These are phyloP conservation scores for Massospora cicadina DNA, from an alignment of 371 early-diverging fungal genomes.

Conservation along the genomic window DNA sequence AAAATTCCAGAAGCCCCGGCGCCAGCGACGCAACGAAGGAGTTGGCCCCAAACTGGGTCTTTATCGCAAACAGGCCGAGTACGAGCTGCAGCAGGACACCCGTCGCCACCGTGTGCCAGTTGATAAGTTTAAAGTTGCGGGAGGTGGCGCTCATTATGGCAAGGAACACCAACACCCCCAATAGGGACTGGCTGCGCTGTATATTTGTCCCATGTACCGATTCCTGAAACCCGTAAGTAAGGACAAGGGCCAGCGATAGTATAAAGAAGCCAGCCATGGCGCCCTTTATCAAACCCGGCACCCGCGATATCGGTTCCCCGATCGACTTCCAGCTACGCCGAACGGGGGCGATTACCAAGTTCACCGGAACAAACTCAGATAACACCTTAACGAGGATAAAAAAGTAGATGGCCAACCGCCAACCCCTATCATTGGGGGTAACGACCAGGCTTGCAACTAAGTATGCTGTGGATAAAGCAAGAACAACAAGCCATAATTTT, in stretches of 20 bases:
- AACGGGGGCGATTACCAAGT: slow-evolving; percentile 23
- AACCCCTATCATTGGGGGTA: slow-evolving; percentile 22
- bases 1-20: slow-evolving; percentile 42
- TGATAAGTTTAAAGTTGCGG: slow-evolving; percentile 36
- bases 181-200: slow-evolving; percentile 52
- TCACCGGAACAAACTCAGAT: slow-evolving; percentile 28
- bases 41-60: slow-evolving; percentile 47
- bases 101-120: slow-evolving; percentile 59
- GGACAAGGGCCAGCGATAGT: slow-evolving; percentile 28
- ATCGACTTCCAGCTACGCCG: slow-evolving; percentile 17
- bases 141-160: slow-evolving; percentile 30
- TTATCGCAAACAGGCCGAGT: slow-evolving; percentile 63
- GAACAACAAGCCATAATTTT: slow-evolving; percentile 13
- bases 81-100: slow-evolving; percentile 64
- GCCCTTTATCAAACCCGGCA: slow-evolving; percentile 13
- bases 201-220: slow-evolving; percentile 32
- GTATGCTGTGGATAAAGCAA: slow-evolving; percentile 30
- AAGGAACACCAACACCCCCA: slow-evolving; percentile 50
- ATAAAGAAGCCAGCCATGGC: slow-evolving; percentile 19
- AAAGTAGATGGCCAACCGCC: slow-evolving; percentile 30
- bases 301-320: slow-evolving; percentile 11
- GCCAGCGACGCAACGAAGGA: slow-evolving; percentile 48
- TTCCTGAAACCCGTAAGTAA: slow-evolving; percentile 37
- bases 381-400: slow-evolving; percentile 35
- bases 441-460: slow-evolving; percentile 25